A percentile compares a stretch with the other conserved stretches of the same genome.
Evolutionary conservation across 805 yeast genomes (phyloP).

Genomic region (Metahyphopichia silvanorum): DNA sequence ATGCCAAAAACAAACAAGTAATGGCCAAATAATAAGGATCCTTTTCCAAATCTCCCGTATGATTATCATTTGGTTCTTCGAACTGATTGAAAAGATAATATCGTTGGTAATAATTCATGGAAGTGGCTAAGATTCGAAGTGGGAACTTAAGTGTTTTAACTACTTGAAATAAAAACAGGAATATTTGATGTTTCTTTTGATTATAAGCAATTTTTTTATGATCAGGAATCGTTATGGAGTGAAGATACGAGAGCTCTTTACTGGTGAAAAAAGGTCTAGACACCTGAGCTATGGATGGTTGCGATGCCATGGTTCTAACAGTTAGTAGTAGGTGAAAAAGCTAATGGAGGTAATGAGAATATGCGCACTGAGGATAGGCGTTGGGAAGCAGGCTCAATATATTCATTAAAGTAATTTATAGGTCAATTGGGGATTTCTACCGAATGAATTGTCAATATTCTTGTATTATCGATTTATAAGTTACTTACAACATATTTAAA

Average conservation of each 20-base stretch:
- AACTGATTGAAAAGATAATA: slow-evolving; percentile 64
- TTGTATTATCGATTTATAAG: slow-evolving; percentile 1
- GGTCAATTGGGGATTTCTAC: no score
- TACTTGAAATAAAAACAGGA: slow-evolving; percentile 52
- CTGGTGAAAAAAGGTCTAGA: slow-evolving; percentile 62
- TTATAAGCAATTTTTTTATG: slow-evolving; percentile 41
- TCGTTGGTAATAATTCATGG: slow-evolving; percentile 72
- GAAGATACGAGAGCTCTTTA: slow-evolving; percentile 50
- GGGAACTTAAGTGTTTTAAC: slow-evolving; percentile 62
- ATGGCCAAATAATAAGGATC: slow-evolving; percentile 62
- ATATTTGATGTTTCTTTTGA: slow-evolving; percentile 51
- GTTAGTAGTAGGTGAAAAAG: no score
- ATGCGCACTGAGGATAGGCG: no score
- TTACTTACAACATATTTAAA: background rate
- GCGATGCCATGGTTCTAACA: no score
- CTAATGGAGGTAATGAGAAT: no score
- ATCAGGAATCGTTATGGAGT: slow-evolving; percentile 50
- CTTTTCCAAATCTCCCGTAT: slow-evolving; percentile 25
- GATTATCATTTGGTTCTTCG: slow-evolving; percentile 34
- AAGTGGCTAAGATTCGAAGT: slow-evolving; percentile 60
- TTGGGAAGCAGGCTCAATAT: no score
- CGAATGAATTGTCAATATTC: background rate
- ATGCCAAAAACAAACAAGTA: slow-evolving; percentile 65
- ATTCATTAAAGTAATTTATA: no score
- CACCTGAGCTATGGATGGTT: slow-evolving; percentile 29